Evolutionary conservation across 169 alveolate genomes (phyloP).

Genomic region (Plasmodium cynomolgi): DNA sequence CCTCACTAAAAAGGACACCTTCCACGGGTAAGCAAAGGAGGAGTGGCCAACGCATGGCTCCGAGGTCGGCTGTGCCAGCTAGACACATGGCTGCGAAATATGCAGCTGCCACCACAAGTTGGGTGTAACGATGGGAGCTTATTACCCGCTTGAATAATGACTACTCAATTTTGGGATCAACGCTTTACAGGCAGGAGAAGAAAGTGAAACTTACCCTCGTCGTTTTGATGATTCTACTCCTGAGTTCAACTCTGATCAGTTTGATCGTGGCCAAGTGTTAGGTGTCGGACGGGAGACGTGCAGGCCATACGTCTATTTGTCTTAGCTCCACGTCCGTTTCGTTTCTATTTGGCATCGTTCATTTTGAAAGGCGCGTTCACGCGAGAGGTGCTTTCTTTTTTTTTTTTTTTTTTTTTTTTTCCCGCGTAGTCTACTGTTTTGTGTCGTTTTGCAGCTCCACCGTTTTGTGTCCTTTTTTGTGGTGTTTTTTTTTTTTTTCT

Average conservation of each 20-base stretch:
- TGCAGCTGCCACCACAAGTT: neutral
- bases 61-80: neutral
- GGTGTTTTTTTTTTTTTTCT: neutral
- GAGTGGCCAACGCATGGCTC: neutral
- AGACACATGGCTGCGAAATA: neutral
- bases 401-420: neutral
- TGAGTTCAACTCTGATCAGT: neutral
- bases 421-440: neutral
- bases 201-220: neutral
- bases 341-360: neutral
- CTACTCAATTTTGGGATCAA: neutral
- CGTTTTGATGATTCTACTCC: neutral
- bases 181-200: conserved; percentile 14
- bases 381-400: neutral
- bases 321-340: neutral
- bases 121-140: neutral
- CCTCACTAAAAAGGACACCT: conserved; percentile 8
- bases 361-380: neutral
- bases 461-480: neutral
- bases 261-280: conserved; percentile 32
- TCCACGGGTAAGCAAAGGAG: neutral
- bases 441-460: no score
- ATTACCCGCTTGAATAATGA: neutral
- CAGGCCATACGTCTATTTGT: neutral
- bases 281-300: neutral